These are phyloP conservation scores for Colletotrichum tofieldiae DNA, from an alignment of 2,329 filamentous ascomycete genomes.

Conservation along the genomic window DNA sequence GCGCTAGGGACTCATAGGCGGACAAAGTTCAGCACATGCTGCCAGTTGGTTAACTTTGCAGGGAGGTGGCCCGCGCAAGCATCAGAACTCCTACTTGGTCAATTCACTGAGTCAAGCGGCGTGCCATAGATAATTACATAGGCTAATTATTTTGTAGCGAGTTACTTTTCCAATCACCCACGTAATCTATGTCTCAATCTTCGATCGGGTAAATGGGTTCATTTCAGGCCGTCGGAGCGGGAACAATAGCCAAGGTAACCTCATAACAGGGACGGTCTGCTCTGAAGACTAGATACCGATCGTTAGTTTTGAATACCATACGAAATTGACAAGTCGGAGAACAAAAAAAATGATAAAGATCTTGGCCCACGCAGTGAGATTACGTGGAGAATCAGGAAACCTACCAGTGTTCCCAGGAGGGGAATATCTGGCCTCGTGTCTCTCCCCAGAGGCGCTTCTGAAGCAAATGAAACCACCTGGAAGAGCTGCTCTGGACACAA, in stretches of 20 bases:
- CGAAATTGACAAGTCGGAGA: background rate
- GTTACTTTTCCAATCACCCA: background rate
- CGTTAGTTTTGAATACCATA: background rate
- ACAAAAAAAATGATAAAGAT: background rate
- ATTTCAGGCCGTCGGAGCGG: background rate
- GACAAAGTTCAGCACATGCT: background rate
- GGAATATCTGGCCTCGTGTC: conserved; percentile 61
- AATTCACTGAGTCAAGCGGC: no score
- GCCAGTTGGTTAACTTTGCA: background rate
- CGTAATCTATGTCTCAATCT: background rate
- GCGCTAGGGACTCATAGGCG: background rate
- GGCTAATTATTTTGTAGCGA: background rate
- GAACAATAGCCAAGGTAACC: conserved; percentile 17
- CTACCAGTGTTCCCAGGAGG: conserved; percentile 57
- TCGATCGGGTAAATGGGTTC: background rate
- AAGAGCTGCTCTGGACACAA: conserved; percentile 50
- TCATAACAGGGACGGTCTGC: conserved; percentile 31
- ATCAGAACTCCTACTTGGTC: background rate
- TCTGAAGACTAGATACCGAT: background rate
- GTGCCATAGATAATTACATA: background rate
- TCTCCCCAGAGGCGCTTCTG: conserved; percentile 54
- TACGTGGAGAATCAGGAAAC: background rate
- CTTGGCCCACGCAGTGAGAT: background rate
- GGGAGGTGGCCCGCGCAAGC: background rate
- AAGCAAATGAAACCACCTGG: conserved; percentile 59